Evolutionary conservation across 2,329 filamentous ascomycete genomes (phyloP).

Genomic region (Macrophomina tecta): DNA sequence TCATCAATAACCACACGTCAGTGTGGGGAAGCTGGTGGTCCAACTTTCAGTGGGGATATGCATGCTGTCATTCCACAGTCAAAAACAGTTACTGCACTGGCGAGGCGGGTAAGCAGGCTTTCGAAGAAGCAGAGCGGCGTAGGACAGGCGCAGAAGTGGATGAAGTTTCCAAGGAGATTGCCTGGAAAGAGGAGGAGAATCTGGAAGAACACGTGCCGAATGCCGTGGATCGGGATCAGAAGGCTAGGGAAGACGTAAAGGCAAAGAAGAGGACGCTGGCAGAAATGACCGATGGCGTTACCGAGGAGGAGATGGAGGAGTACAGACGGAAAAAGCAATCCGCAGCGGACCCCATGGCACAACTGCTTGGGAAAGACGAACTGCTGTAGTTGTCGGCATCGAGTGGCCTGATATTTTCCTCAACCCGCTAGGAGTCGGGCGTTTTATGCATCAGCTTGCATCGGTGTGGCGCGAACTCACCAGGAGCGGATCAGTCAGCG

Average conservation of each 20-base stretch:
- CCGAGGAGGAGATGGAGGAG: constrained; percentile 84
- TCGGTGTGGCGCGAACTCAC: not conserved
- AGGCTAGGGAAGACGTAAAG: constrained; percentile 44
- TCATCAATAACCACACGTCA: constrained; percentile 87
- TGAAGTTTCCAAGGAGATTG: constrained; percentile 47
- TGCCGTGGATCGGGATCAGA: constrained; percentile 48
- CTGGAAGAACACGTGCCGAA: constrained; percentile 52
- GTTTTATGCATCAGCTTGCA: not conserved
- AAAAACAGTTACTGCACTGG: constrained; percentile 99
- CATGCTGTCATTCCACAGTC: constrained; percentile 89
- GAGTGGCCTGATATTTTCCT: not conserved
- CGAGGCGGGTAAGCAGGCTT: constrained; percentile 81
- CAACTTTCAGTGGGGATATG: constrained; percentile 93
- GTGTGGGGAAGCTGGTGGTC: constrained; percentile 99
- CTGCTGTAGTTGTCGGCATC: constrained; percentile 46
- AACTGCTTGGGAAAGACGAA: constrained; percentile 76
- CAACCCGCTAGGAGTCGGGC: not conserved
- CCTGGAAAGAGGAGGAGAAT: constrained; percentile 51
- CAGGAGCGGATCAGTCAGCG: constrained; percentile 1
- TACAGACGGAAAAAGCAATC: constrained; percentile 78
- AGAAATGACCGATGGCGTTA: constrained; percentile 78
- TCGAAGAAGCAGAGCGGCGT: constrained; percentile 74
- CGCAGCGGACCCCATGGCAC: constrained; percentile 86
- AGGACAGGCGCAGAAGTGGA: constrained; percentile 54
- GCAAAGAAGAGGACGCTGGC: constrained; percentile 75